These are phyloP conservation scores for Xanthoconium purpureum DNA, from an alignment of 768 basidiomycete genomes.

Conservation along the genomic window DNA sequence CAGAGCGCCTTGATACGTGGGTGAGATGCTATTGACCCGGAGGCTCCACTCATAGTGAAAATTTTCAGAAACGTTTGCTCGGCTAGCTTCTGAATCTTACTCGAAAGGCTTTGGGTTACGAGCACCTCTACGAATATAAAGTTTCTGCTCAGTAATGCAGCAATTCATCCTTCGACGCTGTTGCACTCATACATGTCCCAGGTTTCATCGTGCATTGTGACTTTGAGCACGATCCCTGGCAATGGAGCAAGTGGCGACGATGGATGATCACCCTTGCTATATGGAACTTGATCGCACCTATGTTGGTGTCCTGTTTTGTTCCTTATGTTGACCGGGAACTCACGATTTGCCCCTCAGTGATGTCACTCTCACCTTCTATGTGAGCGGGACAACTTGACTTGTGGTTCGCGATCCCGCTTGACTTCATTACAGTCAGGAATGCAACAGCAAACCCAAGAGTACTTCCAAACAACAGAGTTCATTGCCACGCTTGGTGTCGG, in stretches of 20 bases:
- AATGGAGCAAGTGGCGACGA: constrained; percentile 20
- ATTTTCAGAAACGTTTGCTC: not conserved
- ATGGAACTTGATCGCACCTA: constrained; percentile 26
- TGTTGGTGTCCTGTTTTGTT: constrained; percentile 16
- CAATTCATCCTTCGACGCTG: constrained; percentile 3
- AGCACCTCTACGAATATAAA: constrained; percentile 5
- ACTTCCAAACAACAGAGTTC: constrained; percentile 15
- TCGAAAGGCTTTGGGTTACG: not conserved
- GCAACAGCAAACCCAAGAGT: constrained; percentile 25
- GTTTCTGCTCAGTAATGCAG: not conserved
- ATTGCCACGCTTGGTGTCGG: constrained; percentile 21
- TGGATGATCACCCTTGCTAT: constrained; percentile 25
- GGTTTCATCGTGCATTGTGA: constrained; percentile 12
- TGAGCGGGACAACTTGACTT: constrained; percentile 5
- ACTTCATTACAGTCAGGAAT: constrained; percentile 21
- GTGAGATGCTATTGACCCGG: not conserved
- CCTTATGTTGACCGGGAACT: not conserved
- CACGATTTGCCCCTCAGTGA: constrained; percentile 15
- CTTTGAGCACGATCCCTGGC: constrained; percentile 24
- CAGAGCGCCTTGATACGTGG: not conserved
- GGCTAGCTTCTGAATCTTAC: not conserved
- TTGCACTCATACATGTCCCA: constrained; percentile 18
- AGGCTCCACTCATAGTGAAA: not conserved
- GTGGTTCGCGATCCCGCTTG: not conserved
- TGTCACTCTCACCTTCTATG: constrained; percentile 24